Conservation (phyloP, 441 rosid genomes). For the Cnidoscolus chayamansa region DNA sequence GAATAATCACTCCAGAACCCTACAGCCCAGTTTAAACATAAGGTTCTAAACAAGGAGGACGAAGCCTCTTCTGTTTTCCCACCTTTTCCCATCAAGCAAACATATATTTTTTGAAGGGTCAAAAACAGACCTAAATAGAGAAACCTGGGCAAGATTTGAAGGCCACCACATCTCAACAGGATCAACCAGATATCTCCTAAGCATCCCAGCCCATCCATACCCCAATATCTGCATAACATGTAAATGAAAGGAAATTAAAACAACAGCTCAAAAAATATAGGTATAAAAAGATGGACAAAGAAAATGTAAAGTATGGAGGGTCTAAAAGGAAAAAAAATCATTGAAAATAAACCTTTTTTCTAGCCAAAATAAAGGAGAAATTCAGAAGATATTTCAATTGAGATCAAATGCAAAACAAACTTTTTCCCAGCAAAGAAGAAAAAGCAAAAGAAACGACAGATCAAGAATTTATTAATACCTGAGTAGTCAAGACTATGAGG, state of each 20-base stretch:
- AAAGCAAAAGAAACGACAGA: not conserved
- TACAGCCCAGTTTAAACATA: not conserved
- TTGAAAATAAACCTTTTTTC: not conserved
- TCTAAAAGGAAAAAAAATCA: not conserved
- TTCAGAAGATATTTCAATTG: not conserved
- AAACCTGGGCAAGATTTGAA: conserved; percentile 90
- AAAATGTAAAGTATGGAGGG: not conserved
- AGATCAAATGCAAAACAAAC: not conserved
- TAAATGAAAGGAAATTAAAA: not conserved
- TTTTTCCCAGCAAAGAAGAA: not conserved
- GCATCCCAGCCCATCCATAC: conserved; percentile 97
- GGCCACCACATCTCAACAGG: conserved; percentile 99
- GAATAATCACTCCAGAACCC: no score
- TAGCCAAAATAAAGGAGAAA: not conserved
- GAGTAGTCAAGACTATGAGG: conserved; percentile 79
- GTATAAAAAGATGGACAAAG: not conserved
- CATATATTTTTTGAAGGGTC: not conserved
- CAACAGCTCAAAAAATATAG: not conserved
- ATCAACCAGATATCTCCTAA: conserved; percentile 85
- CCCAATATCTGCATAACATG: conserved; percentile 60
- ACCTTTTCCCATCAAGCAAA: conserved; percentile 28
- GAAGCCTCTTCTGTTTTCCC: not conserved
- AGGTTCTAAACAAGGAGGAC: conserved; percentile 11
- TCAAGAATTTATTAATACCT: conserved; percentile 35
- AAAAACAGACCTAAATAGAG: conserved; percentile 67